Evolutionary conservation across 2,329 filamentous ascomycete genomes (phyloP).

Genomic region (Aureobasidium sp.): DNA sequence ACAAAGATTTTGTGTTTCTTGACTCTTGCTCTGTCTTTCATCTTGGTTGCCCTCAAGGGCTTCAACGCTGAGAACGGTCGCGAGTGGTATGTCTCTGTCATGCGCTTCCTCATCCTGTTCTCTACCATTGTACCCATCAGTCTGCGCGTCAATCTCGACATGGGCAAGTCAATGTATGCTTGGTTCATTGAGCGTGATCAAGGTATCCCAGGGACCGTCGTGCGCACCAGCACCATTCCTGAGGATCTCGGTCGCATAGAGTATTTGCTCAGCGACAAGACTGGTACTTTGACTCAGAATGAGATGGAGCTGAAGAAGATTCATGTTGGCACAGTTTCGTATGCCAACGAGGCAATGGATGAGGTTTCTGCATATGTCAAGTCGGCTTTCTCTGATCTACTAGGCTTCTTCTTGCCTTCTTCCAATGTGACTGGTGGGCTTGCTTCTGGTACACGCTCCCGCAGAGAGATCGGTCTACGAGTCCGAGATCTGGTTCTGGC

Average conservation of each 20-base stretch:
- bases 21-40: constrained; percentile 75
- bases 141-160: constrained; percentile 88
- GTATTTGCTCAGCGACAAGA: constrained; percentile 94
- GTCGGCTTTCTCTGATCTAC: constrained; percentile 60
- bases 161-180: constrained; percentile 94
- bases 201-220: constrained; percentile 84
- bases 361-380: constrained; percentile 81
- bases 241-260: constrained; percentile 94
- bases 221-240: constrained; percentile 93
- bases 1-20: constrained; percentile 92
- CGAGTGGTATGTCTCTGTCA: constrained; percentile 91
- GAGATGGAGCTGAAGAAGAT: constrained; percentile 85
- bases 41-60: constrained; percentile 80
- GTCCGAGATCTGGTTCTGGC: constrained; percentile 90
- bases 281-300: constrained; percentile 94
- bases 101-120: constrained; percentile 95
- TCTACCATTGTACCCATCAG: constrained; percentile 99
- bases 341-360: constrained; percentile 98
- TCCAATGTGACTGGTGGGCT: constrained; percentile 41
- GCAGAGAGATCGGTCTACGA: constrained; percentile 85
- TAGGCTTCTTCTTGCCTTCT: constrained; percentile 64
- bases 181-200: constrained; percentile 89
- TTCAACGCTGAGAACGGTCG: constrained; percentile 59
- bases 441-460: constrained; percentile 64
- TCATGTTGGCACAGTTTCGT: constrained; percentile 94